A percentile compares a stretch with the other conserved stretches of the same genome.
phyloP scores from a whole-genome alignment of 306 rosid genomes.

The Elaeagnus macrophylla region DNA sequence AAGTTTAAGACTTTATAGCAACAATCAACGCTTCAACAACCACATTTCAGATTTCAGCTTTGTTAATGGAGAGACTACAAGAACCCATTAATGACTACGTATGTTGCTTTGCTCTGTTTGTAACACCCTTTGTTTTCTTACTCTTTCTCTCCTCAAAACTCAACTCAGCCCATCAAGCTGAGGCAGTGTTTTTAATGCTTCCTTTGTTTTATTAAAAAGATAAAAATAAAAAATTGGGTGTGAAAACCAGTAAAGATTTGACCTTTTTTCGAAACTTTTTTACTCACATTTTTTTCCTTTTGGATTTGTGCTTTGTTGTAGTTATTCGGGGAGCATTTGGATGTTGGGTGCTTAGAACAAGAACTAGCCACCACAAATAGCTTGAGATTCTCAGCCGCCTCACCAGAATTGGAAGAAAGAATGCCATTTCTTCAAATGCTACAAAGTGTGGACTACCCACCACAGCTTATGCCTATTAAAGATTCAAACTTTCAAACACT shows the following conservation, averaged over 20 bases:
- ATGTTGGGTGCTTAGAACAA: slow-evolving; percentile 43
- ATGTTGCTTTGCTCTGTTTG: slow-evolving; percentile 28
- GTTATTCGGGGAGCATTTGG: slow-evolving; percentile 53
- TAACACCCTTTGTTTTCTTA: not conserved
- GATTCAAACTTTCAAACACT: slow-evolving; percentile 69
- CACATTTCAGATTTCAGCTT: slow-evolving; percentile 13
- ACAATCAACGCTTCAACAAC: slow-evolving; percentile 17
- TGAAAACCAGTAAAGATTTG: slow-evolving; percentile 2
- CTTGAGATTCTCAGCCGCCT: slow-evolving; percentile 25
- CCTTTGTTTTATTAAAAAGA: slow-evolving; percentile 5
- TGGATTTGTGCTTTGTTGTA: slow-evolving; percentile 25
- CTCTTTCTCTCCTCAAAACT: not conserved
- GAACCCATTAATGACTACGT: slow-evolving; percentile 79
- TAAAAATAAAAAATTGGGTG: no score
- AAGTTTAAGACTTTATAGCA: slow-evolving; percentile 21
- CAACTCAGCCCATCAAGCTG: slow-evolving; percentile 23
- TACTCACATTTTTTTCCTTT: not conserved
- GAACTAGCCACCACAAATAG: slow-evolving; percentile 25
- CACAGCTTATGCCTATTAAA: slow-evolving; percentile 35
- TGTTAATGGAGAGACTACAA: slow-evolving; percentile 72
- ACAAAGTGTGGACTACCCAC: slow-evolving; percentile 53
- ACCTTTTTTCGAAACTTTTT: slow-evolving; percentile 7
- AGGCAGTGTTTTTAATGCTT: slow-evolving; percentile 28
- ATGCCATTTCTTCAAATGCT: slow-evolving; percentile 86
- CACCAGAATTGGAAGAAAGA: slow-evolving; percentile 43